Conservation (phyloP, 2,329 filamentous ascomycete species). For the Penicillium sp. region DNA sequence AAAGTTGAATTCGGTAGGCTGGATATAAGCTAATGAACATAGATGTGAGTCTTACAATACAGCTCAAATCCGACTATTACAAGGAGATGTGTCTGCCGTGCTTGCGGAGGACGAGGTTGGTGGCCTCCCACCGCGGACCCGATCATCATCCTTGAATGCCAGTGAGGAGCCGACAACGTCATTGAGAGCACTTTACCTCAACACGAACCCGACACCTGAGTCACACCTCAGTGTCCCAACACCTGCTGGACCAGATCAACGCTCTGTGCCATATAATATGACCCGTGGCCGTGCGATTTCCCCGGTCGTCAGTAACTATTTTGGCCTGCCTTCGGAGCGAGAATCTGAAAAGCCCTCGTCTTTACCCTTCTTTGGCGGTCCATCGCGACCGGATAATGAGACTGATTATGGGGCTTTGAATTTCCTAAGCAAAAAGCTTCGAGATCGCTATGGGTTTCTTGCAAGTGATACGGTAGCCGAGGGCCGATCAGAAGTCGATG, state of each 20-base stretch:
- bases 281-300: constrained; percentile 42
- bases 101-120: constrained; percentile 27
- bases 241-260: constrained; percentile 23
- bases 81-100: constrained; percentile 28
- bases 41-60: constrained; percentile 51
- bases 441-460: constrained; percentile 38
- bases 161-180: constrained; percentile 23
- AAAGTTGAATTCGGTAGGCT: not conserved
- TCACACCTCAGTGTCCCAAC: constrained; percentile 22
- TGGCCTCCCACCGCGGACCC: constrained; percentile 16
- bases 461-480: constrained; percentile 28
- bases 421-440: constrained; percentile 53
- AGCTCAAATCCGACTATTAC: constrained; percentile 42
- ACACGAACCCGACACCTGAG: constrained; percentile 26
- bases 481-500: constrained; percentile 18
- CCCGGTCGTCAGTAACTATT: constrained; percentile 47
- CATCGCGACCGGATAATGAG: constrained; percentile 20
- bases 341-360: constrained; percentile 31
- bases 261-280: constrained; percentile 35
- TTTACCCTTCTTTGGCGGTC: constrained; percentile 28
- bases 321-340: constrained; percentile 40
- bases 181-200: constrained; percentile 31
- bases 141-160: constrained; percentile 30
- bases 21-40: constrained; percentile 9
- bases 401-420: constrained; percentile 56